These are phyloP conservation scores for Colletotrichum sansevieriae DNA, from an alignment of 2,329 filamentous ascomycete species.

Conservation along the genomic window DNA sequence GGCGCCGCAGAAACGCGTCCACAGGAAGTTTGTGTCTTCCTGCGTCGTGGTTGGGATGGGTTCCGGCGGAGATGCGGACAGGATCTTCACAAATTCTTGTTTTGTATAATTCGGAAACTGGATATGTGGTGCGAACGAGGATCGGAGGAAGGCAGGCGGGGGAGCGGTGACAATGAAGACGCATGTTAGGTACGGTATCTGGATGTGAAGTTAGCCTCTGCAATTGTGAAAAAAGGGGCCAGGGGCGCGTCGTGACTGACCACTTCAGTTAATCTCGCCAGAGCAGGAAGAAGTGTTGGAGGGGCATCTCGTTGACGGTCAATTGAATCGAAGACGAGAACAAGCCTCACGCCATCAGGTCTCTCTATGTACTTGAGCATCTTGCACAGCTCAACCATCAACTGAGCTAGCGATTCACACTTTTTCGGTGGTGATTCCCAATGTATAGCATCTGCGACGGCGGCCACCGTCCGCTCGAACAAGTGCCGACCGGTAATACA, in stretches of 20 bases:
- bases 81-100: slow-evolving; percentile 81
- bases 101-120: slow-evolving; percentile 89
- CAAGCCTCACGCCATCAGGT: slow-evolving; percentile 69
- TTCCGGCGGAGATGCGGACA: slow-evolving; percentile 66
- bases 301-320: slow-evolving; percentile 86
- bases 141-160: slow-evolving; percentile 76
- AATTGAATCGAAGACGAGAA: slow-evolving; percentile 88
- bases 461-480: slow-evolving; percentile 76
- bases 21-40: slow-evolving; percentile 75
- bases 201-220: slow-evolving; percentile 29
- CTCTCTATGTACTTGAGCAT: slow-evolving; percentile 64
- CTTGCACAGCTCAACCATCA: slow-evolving; percentile 78
- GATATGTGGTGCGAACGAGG: slow-evolving; percentile 75
- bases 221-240: neutral
- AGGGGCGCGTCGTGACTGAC: slow-evolving; percentile 61
- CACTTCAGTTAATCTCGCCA: slow-evolving; percentile 85
- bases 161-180: slow-evolving; percentile 83
- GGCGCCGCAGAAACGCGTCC: slow-evolving; percentile 83
- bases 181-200: slow-evolving; percentile 84
- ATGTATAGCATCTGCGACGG: slow-evolving; percentile 66
- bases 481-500: slow-evolving; percentile 85
- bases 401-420: slow-evolving; percentile 84
- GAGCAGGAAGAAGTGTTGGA: slow-evolving; percentile 81
- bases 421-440: slow-evolving; percentile 66
- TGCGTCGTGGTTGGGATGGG: slow-evolving; percentile 63